These are phyloP conservation scores for Mentha longifolia DNA, from an alignment of 257 asterid genomes.

Conservation along the genomic window DNA sequence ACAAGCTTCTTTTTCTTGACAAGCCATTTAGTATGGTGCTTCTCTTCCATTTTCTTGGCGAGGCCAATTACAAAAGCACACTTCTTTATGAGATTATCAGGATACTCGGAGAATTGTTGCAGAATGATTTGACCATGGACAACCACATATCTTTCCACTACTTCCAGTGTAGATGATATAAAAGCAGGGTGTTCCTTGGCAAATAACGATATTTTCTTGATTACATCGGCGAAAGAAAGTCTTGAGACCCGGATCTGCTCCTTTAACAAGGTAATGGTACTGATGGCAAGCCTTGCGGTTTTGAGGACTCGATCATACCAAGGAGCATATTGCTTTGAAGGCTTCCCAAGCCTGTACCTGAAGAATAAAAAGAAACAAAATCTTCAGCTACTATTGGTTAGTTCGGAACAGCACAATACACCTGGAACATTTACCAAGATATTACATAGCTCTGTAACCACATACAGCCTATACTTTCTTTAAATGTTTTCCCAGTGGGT, in stretches of 20 bases:
- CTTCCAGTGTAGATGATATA: conserved; percentile 62
- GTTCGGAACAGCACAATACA: neutral
- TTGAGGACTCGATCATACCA: conserved; percentile 87
- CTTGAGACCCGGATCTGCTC: conserved; percentile 78
- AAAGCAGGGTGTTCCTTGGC: conserved; percentile 69
- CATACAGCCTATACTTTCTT: conserved; percentile 13
- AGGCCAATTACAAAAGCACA: conserved; percentile 77
- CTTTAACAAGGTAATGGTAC: conserved; percentile 77
- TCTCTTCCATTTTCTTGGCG: conserved; percentile 81
- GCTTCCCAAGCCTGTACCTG: conserved; percentile 98
- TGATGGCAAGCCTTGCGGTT: conserved; percentile 77
- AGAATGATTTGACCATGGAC: conserved; percentile 94
- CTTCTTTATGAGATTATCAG: conserved; percentile 73
- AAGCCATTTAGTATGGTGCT: conserved; percentile 90
- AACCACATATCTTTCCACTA: conserved; percentile 82
- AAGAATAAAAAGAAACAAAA: conserved; percentile 31
- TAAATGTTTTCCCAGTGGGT: conserved; percentile 17
- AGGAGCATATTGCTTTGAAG: conserved; percentile 88
- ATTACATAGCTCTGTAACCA: conserved; percentile 10
- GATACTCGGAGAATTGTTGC: conserved; percentile 90
- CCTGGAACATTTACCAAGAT: conserved; percentile 12
- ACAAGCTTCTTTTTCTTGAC: conserved; percentile 86
- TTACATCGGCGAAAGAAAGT: conserved; percentile 80
- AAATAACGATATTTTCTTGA: conserved; percentile 69
- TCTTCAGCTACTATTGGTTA: conserved; percentile 21